Evolutionary conservation across 179 eudicot species (phyloP), one percentile per base, ranked within the genome.

Genomic region (Gypsophila paniculata): DNA sequence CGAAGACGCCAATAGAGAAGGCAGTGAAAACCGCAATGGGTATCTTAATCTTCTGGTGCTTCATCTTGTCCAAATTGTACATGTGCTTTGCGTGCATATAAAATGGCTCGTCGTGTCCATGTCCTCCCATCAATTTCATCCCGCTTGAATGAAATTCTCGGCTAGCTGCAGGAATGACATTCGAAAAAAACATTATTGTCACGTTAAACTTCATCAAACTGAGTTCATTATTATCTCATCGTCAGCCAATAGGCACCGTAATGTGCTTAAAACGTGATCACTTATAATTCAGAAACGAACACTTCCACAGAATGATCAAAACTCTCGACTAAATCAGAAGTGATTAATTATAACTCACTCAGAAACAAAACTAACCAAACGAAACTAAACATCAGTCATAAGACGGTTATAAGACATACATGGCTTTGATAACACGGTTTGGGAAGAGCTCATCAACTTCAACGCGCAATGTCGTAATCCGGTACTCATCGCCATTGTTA

Each of bases 11-110:
- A 25, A 95, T 85, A 87, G 86, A 79, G 77, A 95, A 84, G 71
- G 89, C 92, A 68, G 85, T 61, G 69, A 86, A 76, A 67, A 95
- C 99, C 39, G 78, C 81, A 19, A 92, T 85, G 21, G 84, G 76
- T 84, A 95, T 79, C 51, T 75, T 89, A 38, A 95, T 74, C 78
- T 78, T 79, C 85, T 89, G 91, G 78, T 89, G 13, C 66, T 79
- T 90, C 96, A 92, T 87, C 90, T 85, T 84, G 83, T 95, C 98
- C 81, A 95, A 82, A 87, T 95, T 95, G 87, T 95, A 92, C 98
- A 92, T 95, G 90, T 92, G 96, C 84, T 87, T 95, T 11, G 98
- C 96, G 53, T 92, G 97, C 38, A 92, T 66, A 76, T 92, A 95
- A 71, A 46, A 85, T 46, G 95, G 95, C 68, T 90, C 96, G 62